Percentiles rank a stretch among this genome's conserved stretches.
Conservation (phyloP, 2,329 filamentous ascomycete genomes). For the Coniochaeta sp. region DNA sequence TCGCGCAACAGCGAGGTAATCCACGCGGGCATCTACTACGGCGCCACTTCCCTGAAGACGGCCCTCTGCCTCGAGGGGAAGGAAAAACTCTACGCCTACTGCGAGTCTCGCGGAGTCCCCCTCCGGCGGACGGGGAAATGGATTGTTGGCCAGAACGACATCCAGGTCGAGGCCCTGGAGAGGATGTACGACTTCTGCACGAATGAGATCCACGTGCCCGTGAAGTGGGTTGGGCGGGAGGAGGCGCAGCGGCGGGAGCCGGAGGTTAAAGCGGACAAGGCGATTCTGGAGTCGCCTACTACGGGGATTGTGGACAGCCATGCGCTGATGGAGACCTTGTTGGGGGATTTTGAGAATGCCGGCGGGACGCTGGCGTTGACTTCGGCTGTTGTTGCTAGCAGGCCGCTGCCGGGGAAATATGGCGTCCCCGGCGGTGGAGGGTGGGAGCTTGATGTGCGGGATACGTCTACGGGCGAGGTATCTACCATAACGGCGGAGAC, state of each 20-base stretch:
- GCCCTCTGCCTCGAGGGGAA: slow-evolving; percentile 73
- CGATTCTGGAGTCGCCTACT: slow-evolving; percentile 73
- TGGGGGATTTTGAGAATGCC: slow-evolving; percentile 67
- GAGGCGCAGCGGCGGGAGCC: slow-evolving; percentile 66
- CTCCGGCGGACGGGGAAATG: slow-evolving; percentile 80
- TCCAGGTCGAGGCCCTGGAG: slow-evolving; percentile 59
- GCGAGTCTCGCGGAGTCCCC: slow-evolving; percentile 57
- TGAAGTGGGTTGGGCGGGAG: slow-evolving; percentile 56
- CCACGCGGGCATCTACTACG: slow-evolving; percentile 92
- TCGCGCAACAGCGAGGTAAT: slow-evolving; percentile 94
- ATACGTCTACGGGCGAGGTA: slow-evolving; percentile 36
- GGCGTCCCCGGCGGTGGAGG: slow-evolving; percentile 44
- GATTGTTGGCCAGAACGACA: slow-evolving; percentile 80
- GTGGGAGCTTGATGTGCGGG: slow-evolving; percentile 59
- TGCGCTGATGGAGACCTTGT: slow-evolving; percentile 71
- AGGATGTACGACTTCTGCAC: slow-evolving; percentile 39
- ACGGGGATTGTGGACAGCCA: slow-evolving; percentile 93
- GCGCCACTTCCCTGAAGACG: slow-evolving; percentile 68
- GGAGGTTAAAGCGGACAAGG: slow-evolving; percentile 62
- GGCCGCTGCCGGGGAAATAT: slow-evolving; percentile 30
- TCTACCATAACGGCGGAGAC: slow-evolving; percentile 65
- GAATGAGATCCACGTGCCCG: slow-evolving; percentile 50
- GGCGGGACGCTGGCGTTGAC: slow-evolving; percentile 70
- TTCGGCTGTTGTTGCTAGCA: slow-evolving; percentile 56
- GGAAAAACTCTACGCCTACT: slow-evolving; percentile 72